A percentile compares a stretch with the other conserved stretches of the same genome.
Conservation (phyloP, 257 asterid species). For the Asclepias syriaca region DNA sequence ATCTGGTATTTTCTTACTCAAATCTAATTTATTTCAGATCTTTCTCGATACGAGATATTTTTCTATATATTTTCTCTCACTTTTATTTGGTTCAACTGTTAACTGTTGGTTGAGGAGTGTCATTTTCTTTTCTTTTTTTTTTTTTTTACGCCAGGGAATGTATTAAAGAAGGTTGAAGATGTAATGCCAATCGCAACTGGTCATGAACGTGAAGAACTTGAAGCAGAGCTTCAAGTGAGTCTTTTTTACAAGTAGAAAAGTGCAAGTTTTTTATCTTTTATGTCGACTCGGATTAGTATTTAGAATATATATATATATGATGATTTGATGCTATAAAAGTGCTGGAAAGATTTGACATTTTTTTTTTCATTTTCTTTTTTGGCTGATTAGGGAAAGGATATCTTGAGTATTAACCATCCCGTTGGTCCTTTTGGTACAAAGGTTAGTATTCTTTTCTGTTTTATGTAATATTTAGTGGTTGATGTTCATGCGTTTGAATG, state of each 20-base stretch:
- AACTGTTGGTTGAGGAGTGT: not conserved
- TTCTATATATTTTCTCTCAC: not conserved
- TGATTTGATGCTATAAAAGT: not conserved
- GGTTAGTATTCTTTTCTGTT: conserved; percentile 41
- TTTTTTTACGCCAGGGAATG: conserved; percentile 32
- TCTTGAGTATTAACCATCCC: conserved; percentile 59
- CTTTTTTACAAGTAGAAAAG: not conserved
- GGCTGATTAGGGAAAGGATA: conserved; percentile 49
- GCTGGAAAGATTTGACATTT: conserved; percentile 7
- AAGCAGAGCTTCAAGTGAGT: conserved; percentile 79
- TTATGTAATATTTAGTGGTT: not conserved
- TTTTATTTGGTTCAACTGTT: not conserved
- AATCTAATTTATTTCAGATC: conserved; percentile 14
- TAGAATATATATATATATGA: too few species aligned
- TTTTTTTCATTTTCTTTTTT: not conserved
- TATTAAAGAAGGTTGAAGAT: conserved; percentile 60
- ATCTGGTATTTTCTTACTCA: conserved; percentile 41
- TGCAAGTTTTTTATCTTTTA: not conserved
- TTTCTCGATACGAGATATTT: not conserved
- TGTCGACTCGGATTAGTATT: not conserved
- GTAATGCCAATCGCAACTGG: conserved; percentile 97
- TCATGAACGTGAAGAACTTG: conserved; percentile 93
- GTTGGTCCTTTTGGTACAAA: conserved; percentile 92
- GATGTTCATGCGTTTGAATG: not conserved
- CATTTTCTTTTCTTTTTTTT: not conserved